Evolutionary conservation across 2,329 filamentous ascomycete species (phyloP).

Genomic region (Colletotrichum neosansevieriae): DNA sequence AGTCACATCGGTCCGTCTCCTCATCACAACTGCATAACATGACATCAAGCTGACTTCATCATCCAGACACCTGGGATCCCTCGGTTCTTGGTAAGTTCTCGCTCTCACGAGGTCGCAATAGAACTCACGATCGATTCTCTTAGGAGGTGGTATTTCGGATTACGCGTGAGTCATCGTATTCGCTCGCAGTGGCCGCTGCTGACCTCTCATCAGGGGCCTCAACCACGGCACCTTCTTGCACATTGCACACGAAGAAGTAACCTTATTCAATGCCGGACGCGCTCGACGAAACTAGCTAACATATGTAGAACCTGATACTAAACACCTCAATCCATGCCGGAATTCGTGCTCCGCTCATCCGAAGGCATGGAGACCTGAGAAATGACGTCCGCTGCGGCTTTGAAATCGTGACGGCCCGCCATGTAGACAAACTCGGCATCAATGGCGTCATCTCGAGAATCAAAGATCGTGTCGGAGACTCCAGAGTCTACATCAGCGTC

Average conservation of each 20-base stretch:
- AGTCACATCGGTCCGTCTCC: slow-evolving; percentile 66
- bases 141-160: slow-evolving; percentile 68
- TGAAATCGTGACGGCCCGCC: slow-evolving; percentile 67
- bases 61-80: slow-evolving; percentile 77
- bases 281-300: neutral
- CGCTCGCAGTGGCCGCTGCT: neutral
- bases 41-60: slow-evolving; percentile 10
- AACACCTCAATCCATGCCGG: slow-evolving; percentile 73
- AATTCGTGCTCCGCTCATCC: slow-evolving; percentile 65
- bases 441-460: slow-evolving; percentile 74
- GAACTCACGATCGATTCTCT: neutral
- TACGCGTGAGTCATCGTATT: slow-evolving; percentile 61
- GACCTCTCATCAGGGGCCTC: slow-evolving; percentile 53
- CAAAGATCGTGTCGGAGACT: slow-evolving; percentile 63
- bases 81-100: slow-evolving; percentile 59
- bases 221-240: slow-evolving; percentile 74
- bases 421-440: slow-evolving; percentile 78
- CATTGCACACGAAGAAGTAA: slow-evolving; percentile 69
- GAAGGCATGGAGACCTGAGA: slow-evolving; percentile 62
- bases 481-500: slow-evolving; percentile 76
- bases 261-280: neutral
- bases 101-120: neutral
- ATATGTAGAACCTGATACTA: slow-evolving; percentile 59
- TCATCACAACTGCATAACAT: slow-evolving; percentile 40
- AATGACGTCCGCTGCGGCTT: slow-evolving; percentile 72